Percentiles rank a stretch among this genome's conserved stretches.
These are phyloP conservation scores for Echeveria elegans DNA, from an alignment of 164 flowering plant species.

Conservation along the genomic window DNA sequence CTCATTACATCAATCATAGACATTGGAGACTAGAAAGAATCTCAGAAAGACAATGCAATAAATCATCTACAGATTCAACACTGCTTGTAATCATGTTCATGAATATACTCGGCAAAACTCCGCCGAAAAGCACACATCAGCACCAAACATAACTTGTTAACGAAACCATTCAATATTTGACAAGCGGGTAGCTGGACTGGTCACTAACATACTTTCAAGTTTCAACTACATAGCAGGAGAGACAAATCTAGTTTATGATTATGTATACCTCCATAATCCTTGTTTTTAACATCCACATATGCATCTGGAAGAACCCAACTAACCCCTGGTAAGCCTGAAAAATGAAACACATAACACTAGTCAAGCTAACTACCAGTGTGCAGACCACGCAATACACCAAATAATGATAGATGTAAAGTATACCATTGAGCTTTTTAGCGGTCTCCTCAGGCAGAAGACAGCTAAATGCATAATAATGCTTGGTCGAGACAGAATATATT, in stretches of 20 bases:
- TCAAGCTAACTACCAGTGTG: not conserved
- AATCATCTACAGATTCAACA: not conserved
- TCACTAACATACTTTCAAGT: too few relatives aligned
- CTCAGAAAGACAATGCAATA: not conserved
- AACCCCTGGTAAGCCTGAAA: constrained; percentile 53
- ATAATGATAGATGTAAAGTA: not conserved
- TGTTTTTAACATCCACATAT: constrained; percentile 73
- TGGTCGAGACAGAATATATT: constrained; percentile 73
- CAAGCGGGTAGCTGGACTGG: not conserved
- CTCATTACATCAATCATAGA: too few relatives aligned
- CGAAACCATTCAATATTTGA: not conserved
- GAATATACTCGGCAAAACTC: not conserved
- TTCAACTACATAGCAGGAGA: not conserved
- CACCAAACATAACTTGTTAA: not conserved
- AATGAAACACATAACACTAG: not conserved
- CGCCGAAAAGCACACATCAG: not conserved
- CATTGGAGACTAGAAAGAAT: too few relatives aligned
- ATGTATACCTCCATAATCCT: constrained; percentile 81
- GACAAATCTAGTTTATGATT: not conserved
- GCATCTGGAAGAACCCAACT: constrained; percentile 95
- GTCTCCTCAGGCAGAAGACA: constrained; percentile 61
- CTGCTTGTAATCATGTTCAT: not conserved
- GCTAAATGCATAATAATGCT: constrained; percentile 73
- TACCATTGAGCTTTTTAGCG: constrained; percentile 64
- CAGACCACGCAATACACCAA: not conserved